Percentiles rank a stretch among this genome's conserved stretches.
Evolutionary conservation across 805 yeast genomes (phyloP).

Genomic region (Spencermartinsiella europaea): DNA sequence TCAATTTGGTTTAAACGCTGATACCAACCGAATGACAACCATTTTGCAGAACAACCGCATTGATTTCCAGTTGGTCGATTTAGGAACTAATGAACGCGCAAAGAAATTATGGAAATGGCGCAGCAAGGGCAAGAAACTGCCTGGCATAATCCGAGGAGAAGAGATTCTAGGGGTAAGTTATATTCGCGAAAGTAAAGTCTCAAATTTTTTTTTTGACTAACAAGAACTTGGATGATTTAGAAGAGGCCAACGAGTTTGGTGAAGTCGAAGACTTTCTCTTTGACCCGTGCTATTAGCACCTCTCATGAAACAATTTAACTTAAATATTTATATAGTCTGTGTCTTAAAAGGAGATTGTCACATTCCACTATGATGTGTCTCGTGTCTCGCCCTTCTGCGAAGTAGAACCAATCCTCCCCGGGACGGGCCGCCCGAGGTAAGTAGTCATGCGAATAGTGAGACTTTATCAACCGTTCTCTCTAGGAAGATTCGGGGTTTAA

Average conservation of each 20-base stretch:
- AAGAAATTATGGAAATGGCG: slow-evolving; percentile 73
- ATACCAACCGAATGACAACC: slow-evolving; percentile 71
- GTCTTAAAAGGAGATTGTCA: not conserved
- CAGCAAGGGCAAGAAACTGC: slow-evolving; percentile 65
- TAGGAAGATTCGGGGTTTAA: no score
- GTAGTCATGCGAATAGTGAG: no score
- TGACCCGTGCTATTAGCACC: slow-evolving; percentile 14
- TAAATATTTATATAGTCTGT: not conserved
- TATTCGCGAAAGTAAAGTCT: not conserved
- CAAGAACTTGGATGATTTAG: slow-evolving; percentile 70
- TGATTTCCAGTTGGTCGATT: slow-evolving; percentile 62
- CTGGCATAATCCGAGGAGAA: slow-evolving; percentile 79
- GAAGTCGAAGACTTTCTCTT: slow-evolving; percentile 22
- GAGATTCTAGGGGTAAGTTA: slow-evolving; percentile 61
- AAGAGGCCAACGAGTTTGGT: slow-evolving; percentile 68
- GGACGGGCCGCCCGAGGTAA: no score
- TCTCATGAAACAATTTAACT: no score
- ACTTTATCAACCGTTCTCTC: no score
- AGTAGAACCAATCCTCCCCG: no score
- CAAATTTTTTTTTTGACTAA: not conserved
- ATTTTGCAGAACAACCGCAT: slow-evolving; percentile 71
- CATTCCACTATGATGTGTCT: no score
- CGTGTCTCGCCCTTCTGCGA: no score
- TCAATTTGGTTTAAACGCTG: slow-evolving; percentile 66
- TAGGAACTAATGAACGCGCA: slow-evolving; percentile 85